Conservation (phyloP, 306 rosid species). For the Clitoria ternatea region DNA sequence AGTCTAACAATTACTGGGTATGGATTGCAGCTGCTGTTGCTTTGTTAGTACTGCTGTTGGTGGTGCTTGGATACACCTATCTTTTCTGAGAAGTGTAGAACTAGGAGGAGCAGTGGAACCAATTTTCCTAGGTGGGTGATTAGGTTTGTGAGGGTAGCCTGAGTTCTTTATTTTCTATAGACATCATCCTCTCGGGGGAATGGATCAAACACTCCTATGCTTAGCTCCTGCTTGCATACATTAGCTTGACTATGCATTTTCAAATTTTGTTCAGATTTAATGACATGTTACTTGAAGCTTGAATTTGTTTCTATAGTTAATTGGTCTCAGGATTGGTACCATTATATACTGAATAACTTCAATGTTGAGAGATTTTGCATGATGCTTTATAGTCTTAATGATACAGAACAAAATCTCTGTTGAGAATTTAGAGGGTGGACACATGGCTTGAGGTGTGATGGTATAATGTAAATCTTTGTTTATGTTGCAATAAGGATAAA, state of each 20-base stretch:
- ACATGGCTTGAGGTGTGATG: conserved; percentile 5
- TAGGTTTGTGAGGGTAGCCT: conserved; percentile 40
- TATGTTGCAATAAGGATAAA: background rate
- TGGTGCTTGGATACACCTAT: conserved; percentile 57
- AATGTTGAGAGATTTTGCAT: background rate
- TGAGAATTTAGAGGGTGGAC: background rate
- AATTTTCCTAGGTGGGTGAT: conserved; percentile 33
- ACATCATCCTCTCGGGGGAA: conserved; percentile 43
- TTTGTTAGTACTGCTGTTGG: conserved; percentile 38
- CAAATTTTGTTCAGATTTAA: conserved; percentile 40
- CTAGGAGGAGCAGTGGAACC: conserved; percentile 33
- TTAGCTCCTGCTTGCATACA: conserved; percentile 34
- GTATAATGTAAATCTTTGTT: background rate
- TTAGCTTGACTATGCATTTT: conserved; percentile 42
- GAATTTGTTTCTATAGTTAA: conserved; percentile 17
- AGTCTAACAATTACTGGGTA: conserved; percentile 52
- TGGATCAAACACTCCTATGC: conserved; percentile 42
- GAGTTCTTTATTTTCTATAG: conserved; percentile 51
- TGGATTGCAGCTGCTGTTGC: conserved; percentile 77
- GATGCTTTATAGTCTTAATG: conserved; percentile 14
- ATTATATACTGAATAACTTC: background rate
- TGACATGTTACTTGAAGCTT: conserved; percentile 25
- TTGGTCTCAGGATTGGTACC: conserved; percentile 3
- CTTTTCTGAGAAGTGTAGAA: conserved; percentile 38
- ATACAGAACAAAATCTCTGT: background rate